Conservation (phyloP, 164 flowering plant species). For the Aristolochia contorta region DNA sequence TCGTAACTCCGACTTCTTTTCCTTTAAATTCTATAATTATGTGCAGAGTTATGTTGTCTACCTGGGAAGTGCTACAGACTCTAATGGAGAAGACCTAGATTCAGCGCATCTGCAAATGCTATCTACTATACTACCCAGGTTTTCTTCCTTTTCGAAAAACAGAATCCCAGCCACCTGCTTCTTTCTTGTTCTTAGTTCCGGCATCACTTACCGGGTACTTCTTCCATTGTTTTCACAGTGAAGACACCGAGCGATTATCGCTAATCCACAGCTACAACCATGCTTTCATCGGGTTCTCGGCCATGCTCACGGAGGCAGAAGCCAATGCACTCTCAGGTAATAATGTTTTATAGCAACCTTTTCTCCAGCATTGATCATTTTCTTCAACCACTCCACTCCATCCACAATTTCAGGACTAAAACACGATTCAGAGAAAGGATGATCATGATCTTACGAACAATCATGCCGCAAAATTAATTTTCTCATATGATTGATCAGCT, state of each 20-base stretch:
- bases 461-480: background rate
- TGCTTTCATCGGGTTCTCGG: constrained; percentile 78
- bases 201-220: background rate
- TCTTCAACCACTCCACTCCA: background rate
- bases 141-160: background rate
- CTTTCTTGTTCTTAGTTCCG: background rate
- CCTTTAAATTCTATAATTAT: background rate
- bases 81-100: constrained; percentile 18
- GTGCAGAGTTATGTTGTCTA: constrained; percentile 63
- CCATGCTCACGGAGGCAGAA: constrained; percentile 69
- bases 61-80: constrained; percentile 53
- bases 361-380: background rate
- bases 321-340: constrained; percentile 59
- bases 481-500: background rate
- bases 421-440: background rate
- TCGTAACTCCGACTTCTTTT: no score
- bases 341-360: background rate
- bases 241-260: constrained; percentile 38
- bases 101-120: constrained; percentile 37
- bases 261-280: constrained; percentile 52
- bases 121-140: constrained; percentile 64
- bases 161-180: no score
- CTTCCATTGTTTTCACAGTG: constrained; percentile 23
- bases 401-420: no score
- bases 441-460: background rate